Base-by-base conservation (phyloP, 148 eudicot genomes). In the Arctostaphylos glauca region DNA sequence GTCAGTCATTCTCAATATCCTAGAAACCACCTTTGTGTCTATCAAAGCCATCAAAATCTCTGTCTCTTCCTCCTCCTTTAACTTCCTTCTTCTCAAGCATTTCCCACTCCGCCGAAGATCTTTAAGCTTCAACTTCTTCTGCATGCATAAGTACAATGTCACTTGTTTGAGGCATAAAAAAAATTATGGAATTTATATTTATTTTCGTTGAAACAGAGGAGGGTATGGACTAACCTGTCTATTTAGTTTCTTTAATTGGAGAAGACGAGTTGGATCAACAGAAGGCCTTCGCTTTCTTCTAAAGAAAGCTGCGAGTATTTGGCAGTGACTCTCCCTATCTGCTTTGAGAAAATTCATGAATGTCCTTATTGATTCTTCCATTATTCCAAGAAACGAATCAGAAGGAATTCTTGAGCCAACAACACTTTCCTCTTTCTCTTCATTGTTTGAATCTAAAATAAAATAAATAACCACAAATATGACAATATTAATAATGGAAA, bases 331-430 rank as follows among this genome's bases (percentile, higher is more conserved):
- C 86, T 86, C 91, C 76, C 82, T 91, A 81, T 96, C 99, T 76
- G 93, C 95, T 84, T 90, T 92, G 10, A 96, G 89, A 91, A 96
- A 96, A 23, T 86, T 89, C 99, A 93, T 92, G 87, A 93, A 96
- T 43, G 98, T 93, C 81, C 83, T 89, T 76, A 96, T 94, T 46
- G 93, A 80, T 62, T 96, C 99, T 89, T 93, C 94, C 74, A 96
- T 86, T 46, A 96, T 93, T 8, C 9, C 21, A n/a, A 93, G 84
- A 79, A 96, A 96, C 31, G 88, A 73, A 78, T 58, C 86, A 16
- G 99, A 94, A 19, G 92, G 50, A 70, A 96, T 92, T 88, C 99
- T 96, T 81, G 92, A 88, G 9, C 84, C 79, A 7, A 25, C 44
- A 15, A 70, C 48, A 70, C 77, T 84, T 85, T 91, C 97, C 46